A percentile compares a stretch with the other conserved stretches of the same genome.
Evolutionary conservation across 148 eudicot species (phyloP).

Genomic region (Tetragonia tetragonoides): DNA sequence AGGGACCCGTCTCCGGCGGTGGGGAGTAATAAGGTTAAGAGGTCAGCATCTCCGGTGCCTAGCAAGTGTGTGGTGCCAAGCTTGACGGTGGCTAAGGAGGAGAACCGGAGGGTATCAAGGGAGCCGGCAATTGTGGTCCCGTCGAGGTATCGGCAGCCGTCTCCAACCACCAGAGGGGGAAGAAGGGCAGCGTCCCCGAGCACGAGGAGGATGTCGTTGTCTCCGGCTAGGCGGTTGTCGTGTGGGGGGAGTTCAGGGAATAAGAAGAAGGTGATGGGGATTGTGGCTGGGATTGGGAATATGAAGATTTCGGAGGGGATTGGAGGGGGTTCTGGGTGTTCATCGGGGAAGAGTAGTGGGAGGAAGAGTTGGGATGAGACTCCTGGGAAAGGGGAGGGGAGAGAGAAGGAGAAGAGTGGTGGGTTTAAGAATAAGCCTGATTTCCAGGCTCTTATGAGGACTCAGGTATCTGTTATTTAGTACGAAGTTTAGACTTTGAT

Average conservation of each 20-base stretch:
- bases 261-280: slow-evolving; percentile 65
- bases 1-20: slow-evolving; percentile 84
- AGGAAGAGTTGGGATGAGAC: slow-evolving; percentile 81
- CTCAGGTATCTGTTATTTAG: slow-evolving; percentile 60
- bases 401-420: slow-evolving; percentile 37
- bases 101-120: slow-evolving; percentile 46
- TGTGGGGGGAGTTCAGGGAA: slow-evolving; percentile 51
- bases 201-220: slow-evolving; percentile 75
- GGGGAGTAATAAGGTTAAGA: slow-evolving; percentile 39
- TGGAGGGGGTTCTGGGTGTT: slow-evolving; percentile 23
- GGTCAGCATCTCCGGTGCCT: slow-evolving; percentile 89
- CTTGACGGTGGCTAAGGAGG: slow-evolving; percentile 65
- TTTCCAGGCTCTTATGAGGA: slow-evolving; percentile 69
- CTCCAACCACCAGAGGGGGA: slow-evolving; percentile 46
- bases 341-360: slow-evolving; percentile 30
- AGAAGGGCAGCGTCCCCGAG: slow-evolving; percentile 66
- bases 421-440: slow-evolving; percentile 54
- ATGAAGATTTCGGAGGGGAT: slow-evolving; percentile 57
- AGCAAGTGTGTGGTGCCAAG: slow-evolving; percentile 92
- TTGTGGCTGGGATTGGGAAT: slow-evolving; percentile 63
- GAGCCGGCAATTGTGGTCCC: slow-evolving; percentile 89
- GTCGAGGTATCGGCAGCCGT: slow-evolving; percentile 91
- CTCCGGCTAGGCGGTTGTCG: slow-evolving; percentile 83
- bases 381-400: slow-evolving; percentile 30
- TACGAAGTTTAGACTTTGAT: background rate